Evolutionary conservation across 2,329 filamentous ascomycete genomes (phyloP).

Genomic region (Botrytis medusae): DNA sequence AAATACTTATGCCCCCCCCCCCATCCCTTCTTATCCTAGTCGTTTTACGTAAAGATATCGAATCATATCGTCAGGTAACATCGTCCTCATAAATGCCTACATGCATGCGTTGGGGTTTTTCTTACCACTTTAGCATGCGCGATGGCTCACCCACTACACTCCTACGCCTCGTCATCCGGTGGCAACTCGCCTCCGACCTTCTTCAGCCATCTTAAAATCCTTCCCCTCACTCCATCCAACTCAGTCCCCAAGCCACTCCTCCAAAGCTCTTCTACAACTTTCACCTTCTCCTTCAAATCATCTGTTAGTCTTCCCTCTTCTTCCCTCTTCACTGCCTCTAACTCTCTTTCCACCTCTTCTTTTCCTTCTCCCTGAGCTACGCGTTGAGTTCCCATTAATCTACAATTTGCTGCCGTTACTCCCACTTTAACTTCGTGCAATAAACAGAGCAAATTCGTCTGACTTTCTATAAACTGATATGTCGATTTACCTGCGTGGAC

Average conservation of each 20-base stretch:
- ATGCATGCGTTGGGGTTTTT: neutral
- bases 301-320: slow-evolving; percentile 74
- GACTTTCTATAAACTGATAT: slow-evolving; percentile 95
- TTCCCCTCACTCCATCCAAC: slow-evolving; percentile 69
- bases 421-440: slow-evolving; percentile 87
- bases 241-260: slow-evolving; percentile 77
- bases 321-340: slow-evolving; percentile 58
- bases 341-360: slow-evolving; percentile 43
- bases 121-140: neutral
- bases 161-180: slow-evolving; percentile 55
- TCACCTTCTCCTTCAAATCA: slow-evolving; percentile 91
- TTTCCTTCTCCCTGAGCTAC: slow-evolving; percentile 42
- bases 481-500: slow-evolving; percentile 88
- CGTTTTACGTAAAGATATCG: neutral
- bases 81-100: neutral
- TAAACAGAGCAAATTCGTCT: slow-evolving; percentile 86
- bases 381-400: slow-evolving; percentile 66
- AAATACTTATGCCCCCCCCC: neutral
- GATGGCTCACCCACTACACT: neutral
- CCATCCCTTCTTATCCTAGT: neutral
- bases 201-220: slow-evolving; percentile 61
- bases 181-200: slow-evolving; percentile 73
- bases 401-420: slow-evolving; percentile 67
- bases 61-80: neutral
- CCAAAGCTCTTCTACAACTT: slow-evolving; percentile 90